Evolutionary conservation across 805 yeast species (phyloP).

Genomic region (Pichia rugopelliculosa): DNA sequence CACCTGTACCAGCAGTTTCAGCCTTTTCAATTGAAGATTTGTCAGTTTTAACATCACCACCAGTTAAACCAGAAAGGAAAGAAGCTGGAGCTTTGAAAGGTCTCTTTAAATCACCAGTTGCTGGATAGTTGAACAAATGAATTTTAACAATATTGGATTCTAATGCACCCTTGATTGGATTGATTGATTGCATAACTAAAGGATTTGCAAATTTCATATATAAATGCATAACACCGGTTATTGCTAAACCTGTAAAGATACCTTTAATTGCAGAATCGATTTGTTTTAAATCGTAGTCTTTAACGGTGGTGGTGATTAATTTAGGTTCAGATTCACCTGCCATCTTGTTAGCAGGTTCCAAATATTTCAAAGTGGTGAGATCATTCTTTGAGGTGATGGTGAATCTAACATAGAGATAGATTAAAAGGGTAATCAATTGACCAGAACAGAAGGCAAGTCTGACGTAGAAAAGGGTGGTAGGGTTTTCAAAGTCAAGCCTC

Average conservation of each 20-base stretch:
- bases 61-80: constrained; percentile 50
- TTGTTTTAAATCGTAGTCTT: constrained; percentile 90
- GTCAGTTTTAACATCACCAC: constrained; percentile 62
- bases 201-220: constrained; percentile 98
- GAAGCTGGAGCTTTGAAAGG: constrained; percentile 84
- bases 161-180: constrained; percentile 82
- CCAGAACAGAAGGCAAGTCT: constrained; percentile 65
- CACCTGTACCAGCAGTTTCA: constrained; percentile 80
- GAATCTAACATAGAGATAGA: constrained; percentile 59
- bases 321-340: constrained; percentile 65
- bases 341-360: constrained; percentile 76
- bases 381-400: constrained; percentile 72
- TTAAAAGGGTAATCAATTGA: constrained; percentile 53
- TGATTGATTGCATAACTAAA: constrained; percentile 85
- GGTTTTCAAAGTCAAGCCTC: constrained; percentile 82
- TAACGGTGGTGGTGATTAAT: constrained; percentile 84
- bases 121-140: constrained; percentile 76
- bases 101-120: constrained; percentile 87
- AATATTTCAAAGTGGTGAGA: constrained; percentile 84
- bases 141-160: constrained; percentile 89
- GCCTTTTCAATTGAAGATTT: constrained; percentile 80
- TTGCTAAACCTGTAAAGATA: constrained; percentile 80
- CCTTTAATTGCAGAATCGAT: constrained; percentile 73
- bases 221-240: constrained; percentile 98
- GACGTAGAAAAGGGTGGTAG: constrained; percentile 61